Percentiles rank a stretch among this genome's conserved stretches.
These are phyloP conservation scores for Aureobasidium musti DNA, from an alignment of 2,329 filamentous ascomycete species.

Conservation along the genomic window DNA sequence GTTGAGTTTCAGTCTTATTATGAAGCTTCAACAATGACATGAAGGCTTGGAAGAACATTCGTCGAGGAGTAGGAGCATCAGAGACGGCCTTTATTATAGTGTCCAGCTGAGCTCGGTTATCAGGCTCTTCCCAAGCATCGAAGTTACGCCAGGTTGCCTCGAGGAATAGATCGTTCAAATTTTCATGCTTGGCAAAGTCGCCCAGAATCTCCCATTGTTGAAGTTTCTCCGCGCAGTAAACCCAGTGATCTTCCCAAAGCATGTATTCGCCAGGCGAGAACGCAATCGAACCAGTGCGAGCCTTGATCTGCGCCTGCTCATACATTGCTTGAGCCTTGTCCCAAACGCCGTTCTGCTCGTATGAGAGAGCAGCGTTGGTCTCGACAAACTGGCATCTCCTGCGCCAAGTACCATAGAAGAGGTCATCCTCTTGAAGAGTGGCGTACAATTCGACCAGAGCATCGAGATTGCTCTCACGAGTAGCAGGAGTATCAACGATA, in stretches of 20 bases:
- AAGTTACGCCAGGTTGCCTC: conserved; percentile 95
- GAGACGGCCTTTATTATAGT: conserved; percentile 95
- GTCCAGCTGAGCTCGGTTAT: conserved; percentile 86
- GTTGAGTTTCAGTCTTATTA: conserved; percentile 75
- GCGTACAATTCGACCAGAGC: conserved; percentile 93
- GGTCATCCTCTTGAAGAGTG: conserved; percentile 86
- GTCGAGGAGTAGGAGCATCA: conserved; percentile 90
- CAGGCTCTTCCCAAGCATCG: conserved; percentile 87
- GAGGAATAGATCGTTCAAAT: conserved; percentile 91
- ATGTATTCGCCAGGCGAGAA: conserved; percentile 98
- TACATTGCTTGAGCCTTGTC: conserved; percentile 98
- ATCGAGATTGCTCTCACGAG: conserved; percentile 93
- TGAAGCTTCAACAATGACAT: conserved; percentile 95
- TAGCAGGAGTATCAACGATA: conserved; percentile 76
- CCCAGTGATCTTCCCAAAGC: conserved; percentile 99
- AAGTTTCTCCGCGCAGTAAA: conserved; percentile 94
- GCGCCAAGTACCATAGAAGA: conserved; percentile 97
- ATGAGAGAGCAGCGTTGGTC: conserved; percentile 94
- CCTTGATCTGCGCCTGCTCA: conserved; percentile 95
- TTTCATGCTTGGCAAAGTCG: conserved; percentile 98
- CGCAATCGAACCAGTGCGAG: conserved; percentile 89
- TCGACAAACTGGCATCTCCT: conserved; percentile 94
- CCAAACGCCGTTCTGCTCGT: conserved; percentile 99
- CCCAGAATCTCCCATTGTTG: conserved; percentile 99
- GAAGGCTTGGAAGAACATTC: conserved; percentile 98